A percentile compares a stretch with the other conserved stretches of the same genome.
Conservation (phyloP, 352 stramenopile species). For the Phytopythium helicoides region DNA sequence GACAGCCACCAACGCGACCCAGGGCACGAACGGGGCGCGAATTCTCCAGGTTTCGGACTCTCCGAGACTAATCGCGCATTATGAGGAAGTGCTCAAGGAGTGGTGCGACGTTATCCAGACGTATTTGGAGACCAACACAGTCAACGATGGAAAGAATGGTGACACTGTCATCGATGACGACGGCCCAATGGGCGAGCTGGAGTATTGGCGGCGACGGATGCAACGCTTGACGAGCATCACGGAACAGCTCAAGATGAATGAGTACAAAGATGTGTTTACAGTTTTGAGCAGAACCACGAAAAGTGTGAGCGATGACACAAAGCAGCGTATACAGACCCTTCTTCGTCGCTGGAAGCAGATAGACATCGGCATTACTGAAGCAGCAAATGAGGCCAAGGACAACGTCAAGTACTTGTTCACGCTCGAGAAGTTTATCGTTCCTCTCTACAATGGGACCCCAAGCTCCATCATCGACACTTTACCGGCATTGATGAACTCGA, state of each 20-base stretch:
- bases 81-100: constrained; percentile 96
- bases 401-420: constrained; percentile 99
- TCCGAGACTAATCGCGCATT: constrained; percentile 90
- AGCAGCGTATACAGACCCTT: constrained; percentile 93
- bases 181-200: constrained; percentile 95
- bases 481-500: constrained; percentile 97
- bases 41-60: constrained; percentile 82
- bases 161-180: constrained; percentile 82
- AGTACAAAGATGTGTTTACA: constrained; percentile 94
- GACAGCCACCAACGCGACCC: constrained; percentile 36
- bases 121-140: constrained; percentile 91
- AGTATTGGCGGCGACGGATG: constrained; percentile 96
- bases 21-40: constrained; percentile 35
- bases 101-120: constrained; percentile 96
- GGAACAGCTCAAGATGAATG: constrained; percentile 97
- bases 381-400: constrained; percentile 98
- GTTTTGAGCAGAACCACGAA: constrained; percentile 88
- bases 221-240: constrained; percentile 98
- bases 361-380: constrained; percentile 97
- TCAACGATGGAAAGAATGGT: constrained; percentile 54
- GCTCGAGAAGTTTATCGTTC: constrained; percentile 95
- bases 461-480: constrained; percentile 98
- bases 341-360: constrained; percentile 98
- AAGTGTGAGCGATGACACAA: constrained; percentile 84
- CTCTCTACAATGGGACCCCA: constrained; percentile 90